Evolutionary conservation across 257 asterid species (phyloP).

Genomic region (Solanum gandarillasii): DNA sequence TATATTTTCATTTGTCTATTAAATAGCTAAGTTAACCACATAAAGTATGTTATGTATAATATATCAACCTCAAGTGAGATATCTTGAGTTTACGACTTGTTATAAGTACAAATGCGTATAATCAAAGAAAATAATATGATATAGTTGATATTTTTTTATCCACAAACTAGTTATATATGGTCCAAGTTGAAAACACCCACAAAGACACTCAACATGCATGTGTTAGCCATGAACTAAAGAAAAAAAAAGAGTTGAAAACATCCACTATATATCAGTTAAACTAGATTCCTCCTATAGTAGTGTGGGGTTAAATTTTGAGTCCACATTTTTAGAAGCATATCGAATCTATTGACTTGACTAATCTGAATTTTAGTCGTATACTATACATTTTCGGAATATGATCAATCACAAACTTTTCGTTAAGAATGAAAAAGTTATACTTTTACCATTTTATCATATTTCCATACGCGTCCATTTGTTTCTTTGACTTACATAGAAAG

Average conservation of each 20-base stretch:
- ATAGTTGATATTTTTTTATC: neutral
- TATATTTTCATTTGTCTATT: neutral
- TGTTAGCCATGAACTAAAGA: neutral
- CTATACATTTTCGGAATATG: fast-evolving
- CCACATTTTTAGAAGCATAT: neutral
- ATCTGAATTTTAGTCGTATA: neutral
- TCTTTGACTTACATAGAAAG: neutral
- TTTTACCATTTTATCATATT: neutral
- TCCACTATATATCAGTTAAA: neutral
- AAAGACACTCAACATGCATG: neutral
- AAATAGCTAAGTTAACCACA: neutral
- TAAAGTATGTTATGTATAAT: too few relatives aligned
- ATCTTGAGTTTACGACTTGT: neutral
- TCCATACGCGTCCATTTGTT: neutral
- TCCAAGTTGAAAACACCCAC: neutral
- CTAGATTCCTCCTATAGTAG: neutral
- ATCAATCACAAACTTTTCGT: neutral
- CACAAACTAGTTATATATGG: neutral
- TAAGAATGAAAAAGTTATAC: neutral
- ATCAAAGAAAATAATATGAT: neutral
- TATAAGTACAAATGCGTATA: neutral
- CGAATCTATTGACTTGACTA: neutral
- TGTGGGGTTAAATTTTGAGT: neutral
- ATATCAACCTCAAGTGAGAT: neutral
- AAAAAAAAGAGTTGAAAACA: neutral